phyloP scores from a whole-genome alignment of 1,284 basidiomycete species.

The Kalmanozyma brasiliensis region DNA sequence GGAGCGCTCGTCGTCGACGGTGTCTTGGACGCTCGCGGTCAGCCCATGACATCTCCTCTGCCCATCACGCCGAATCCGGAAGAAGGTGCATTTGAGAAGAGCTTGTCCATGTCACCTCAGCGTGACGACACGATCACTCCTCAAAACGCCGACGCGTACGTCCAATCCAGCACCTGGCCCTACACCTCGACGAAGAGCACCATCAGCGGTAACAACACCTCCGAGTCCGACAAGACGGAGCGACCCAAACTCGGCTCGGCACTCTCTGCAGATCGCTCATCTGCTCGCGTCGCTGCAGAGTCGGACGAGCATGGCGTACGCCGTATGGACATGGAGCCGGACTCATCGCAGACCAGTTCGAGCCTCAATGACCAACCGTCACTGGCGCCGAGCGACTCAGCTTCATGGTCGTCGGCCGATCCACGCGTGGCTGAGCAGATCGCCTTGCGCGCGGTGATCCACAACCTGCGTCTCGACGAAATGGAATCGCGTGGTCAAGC shows the following conservation, averaged over 20 bases:
- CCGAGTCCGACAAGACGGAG: slow-evolving; percentile 5
- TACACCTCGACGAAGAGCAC: slow-evolving; percentile 18
- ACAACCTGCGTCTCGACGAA: slow-evolving; percentile 63
- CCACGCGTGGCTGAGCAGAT: slow-evolving; percentile 69
- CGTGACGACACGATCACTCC: slow-evolving; percentile 39
- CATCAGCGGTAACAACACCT: background rate
- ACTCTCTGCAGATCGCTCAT: slow-evolving; percentile 8
- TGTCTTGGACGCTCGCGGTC: background rate
- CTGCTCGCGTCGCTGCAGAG: slow-evolving; percentile 17
- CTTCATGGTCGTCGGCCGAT: slow-evolving; percentile 53
- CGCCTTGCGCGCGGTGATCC: slow-evolving; percentile 53
- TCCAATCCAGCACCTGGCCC: slow-evolving; percentile 44
- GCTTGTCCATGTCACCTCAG: slow-evolving; percentile 5
- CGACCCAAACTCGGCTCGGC: slow-evolving; percentile 22
- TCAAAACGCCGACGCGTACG: slow-evolving; percentile 22
- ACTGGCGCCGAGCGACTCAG: slow-evolving; percentile 47
- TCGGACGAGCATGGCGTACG: slow-evolving; percentile 46
- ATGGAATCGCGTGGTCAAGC: slow-evolving; percentile 51
- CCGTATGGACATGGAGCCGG: slow-evolving; percentile 43
- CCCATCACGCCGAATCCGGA: slow-evolving; percentile 33
- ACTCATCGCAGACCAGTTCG: slow-evolving; percentile 19
- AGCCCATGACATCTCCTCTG: slow-evolving; percentile 40
- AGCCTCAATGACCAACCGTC: slow-evolving; percentile 37
- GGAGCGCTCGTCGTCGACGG: slow-evolving; percentile 14
- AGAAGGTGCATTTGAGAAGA: slow-evolving; percentile 7